These are phyloP conservation scores for Mycena capillaripes DNA, from an alignment of 768 basidiomycete genomes.

Conservation along the genomic window DNA sequence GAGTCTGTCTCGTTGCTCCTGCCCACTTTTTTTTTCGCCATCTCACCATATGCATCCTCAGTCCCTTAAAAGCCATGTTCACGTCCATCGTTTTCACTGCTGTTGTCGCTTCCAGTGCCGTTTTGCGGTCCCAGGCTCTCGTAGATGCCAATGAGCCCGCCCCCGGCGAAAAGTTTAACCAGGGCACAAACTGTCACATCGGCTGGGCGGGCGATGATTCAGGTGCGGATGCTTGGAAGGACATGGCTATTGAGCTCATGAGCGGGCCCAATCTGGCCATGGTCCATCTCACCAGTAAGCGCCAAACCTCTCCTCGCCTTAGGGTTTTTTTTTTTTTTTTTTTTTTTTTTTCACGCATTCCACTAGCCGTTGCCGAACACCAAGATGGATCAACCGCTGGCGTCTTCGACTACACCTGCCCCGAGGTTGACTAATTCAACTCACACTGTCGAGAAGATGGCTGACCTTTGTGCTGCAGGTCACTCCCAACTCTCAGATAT, in stretches of 20 bases:
- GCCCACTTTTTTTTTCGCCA: not conserved
- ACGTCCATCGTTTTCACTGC: slow-evolving; percentile 51
- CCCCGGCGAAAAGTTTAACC: slow-evolving; percentile 70
- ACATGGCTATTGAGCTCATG: slow-evolving; percentile 86
- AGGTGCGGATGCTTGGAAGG: slow-evolving; percentile 70
- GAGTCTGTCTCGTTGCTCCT: not conserved
- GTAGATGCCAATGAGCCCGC: slow-evolving; percentile 72
- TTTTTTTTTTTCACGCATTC: not conserved
- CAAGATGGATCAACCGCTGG: slow-evolving; percentile 73
- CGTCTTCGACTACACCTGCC: slow-evolving; percentile 73
- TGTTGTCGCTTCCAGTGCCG: slow-evolving; percentile 52
- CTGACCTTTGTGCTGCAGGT: slow-evolving; percentile 57
- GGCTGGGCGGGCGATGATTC: slow-evolving; percentile 69
- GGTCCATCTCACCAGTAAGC: slow-evolving; percentile 76
- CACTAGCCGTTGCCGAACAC: slow-evolving; percentile 70
- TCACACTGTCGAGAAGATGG: not conserved
- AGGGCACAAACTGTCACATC: slow-evolving; percentile 68
- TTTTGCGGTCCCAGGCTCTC: slow-evolving; percentile 64
- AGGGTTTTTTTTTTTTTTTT: too few species aligned
- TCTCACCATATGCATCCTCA: not conserved
- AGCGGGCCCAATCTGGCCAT: slow-evolving; percentile 80
- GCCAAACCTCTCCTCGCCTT: not conserved
- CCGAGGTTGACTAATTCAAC: slow-evolving; percentile 56
- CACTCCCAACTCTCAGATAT: slow-evolving; percentile 72
- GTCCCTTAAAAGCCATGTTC: slow-evolving; percentile 51